Conservation (phyloP, 2,329 filamentous ascomycete species). For the Alternaria sp. region DNA sequence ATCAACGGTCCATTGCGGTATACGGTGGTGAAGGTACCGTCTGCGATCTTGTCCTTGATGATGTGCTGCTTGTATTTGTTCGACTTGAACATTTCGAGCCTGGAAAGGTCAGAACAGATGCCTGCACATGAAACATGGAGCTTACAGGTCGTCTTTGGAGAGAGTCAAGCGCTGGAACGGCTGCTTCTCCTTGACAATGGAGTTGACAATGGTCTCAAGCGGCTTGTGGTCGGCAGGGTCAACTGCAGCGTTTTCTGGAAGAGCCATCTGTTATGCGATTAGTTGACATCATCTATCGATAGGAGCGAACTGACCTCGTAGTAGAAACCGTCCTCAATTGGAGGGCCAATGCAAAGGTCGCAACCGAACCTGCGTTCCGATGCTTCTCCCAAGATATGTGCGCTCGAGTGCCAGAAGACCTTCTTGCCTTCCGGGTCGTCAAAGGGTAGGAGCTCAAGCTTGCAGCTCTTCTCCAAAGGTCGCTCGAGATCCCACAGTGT, state of each 20-base stretch:
- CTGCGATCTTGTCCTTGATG: slow-evolving; percentile 89
- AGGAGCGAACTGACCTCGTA: slow-evolving; percentile 67
- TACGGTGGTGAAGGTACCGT: slow-evolving; percentile 90
- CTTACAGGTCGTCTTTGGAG: slow-evolving; percentile 80
- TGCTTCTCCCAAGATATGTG: slow-evolving; percentile 94
- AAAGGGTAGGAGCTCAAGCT: slow-evolving; percentile 85
- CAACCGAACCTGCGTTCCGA: slow-evolving; percentile 90
- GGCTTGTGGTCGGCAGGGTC: slow-evolving; percentile 82
- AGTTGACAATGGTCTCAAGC: slow-evolving; percentile 79
- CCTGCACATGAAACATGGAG: background rate
- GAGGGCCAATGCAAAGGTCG: slow-evolving; percentile 91
- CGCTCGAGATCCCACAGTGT: slow-evolving; percentile 89
- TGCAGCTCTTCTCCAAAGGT: slow-evolving; percentile 87
- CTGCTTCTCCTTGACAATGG: slow-evolving; percentile 96
- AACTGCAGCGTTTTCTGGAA: slow-evolving; percentile 75
- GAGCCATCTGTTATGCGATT: slow-evolving; percentile 68
- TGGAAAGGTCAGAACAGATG: slow-evolving; percentile 11
- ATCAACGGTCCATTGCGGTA: slow-evolving; percentile 94
- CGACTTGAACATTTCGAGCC: slow-evolving; percentile 92
- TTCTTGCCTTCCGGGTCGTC: slow-evolving; percentile 80
- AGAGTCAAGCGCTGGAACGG: slow-evolving; percentile 89
- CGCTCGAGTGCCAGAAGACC: slow-evolving; percentile 98
- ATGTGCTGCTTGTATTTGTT: slow-evolving; percentile 99
- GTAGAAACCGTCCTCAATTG: slow-evolving; percentile 91
- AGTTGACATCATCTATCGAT: background rate